A percentile compares a stretch with the other conserved stretches of the same genome.
phyloP scores from a whole-genome alignment of 805 yeast species.

The Saitoella complicata region DNA sequence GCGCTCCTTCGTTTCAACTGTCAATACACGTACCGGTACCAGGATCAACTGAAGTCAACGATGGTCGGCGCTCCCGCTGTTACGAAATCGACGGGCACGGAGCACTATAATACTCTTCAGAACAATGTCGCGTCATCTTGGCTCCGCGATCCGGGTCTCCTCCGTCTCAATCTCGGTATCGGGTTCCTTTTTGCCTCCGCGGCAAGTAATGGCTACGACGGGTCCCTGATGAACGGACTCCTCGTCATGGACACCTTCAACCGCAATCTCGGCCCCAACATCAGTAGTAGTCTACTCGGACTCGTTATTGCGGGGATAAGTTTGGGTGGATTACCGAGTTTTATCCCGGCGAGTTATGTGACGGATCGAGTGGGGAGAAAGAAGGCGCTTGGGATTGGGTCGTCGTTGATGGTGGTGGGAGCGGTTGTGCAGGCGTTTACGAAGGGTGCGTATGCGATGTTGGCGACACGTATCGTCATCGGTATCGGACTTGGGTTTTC shows the following conservation, averaged over 20 bases:
- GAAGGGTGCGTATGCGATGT: constrained; percentile 1
- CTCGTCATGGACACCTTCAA: background rate
- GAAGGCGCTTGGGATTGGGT: background rate
- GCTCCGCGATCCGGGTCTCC: constrained; percentile 1
- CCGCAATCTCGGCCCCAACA: background rate
- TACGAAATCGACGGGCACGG: background rate
- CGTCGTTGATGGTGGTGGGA: background rate
- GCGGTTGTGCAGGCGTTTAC: background rate
- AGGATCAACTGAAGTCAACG: background rate
- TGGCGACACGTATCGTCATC: background rate
- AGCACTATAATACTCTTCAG: background rate
- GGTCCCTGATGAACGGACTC: constrained; percentile 1
- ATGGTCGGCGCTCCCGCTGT: background rate
- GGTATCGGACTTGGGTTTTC: background rate
- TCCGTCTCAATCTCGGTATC: constrained; percentile 1
- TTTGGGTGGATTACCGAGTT: constrained; percentile 1
- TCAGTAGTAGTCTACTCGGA: constrained; percentile 1
- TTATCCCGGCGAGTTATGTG: constrained; percentile 3
- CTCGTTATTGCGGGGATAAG: constrained; percentile 3
- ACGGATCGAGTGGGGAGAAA: background rate
- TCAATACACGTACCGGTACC: too few species aligned
- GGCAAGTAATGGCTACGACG: constrained; percentile 1
- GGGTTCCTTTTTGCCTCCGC: background rate
- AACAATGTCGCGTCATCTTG: background rate
- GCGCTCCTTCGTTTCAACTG: too few species aligned